phyloP scores from a whole-genome alignment of 805 yeast genomes.

The Brettanomyces custersianus region DNA sequence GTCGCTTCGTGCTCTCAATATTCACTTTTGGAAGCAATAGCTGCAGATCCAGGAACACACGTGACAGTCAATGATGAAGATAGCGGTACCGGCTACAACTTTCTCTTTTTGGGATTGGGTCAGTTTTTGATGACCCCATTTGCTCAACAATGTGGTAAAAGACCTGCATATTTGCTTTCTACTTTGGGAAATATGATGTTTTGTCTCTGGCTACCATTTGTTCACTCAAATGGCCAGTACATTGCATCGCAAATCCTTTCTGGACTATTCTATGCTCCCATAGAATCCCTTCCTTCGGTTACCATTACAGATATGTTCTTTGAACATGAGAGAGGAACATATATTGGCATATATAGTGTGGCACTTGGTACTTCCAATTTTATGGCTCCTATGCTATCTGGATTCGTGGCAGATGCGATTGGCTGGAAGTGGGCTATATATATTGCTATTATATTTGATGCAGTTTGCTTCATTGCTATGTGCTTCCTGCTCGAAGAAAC shows the following conservation, averaged over 20 bases:
- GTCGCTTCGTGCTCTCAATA: slow-evolving; percentile 14
- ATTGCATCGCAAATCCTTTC: slow-evolving; percentile 22
- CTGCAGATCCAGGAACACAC: slow-evolving; percentile 19
- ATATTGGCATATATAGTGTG: slow-evolving; percentile 29
- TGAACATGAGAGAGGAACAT: slow-evolving; percentile 31
- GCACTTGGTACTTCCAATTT: slow-evolving; percentile 35
- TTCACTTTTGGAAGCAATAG: slow-evolving; percentile 17
- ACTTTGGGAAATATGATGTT: slow-evolving; percentile 21
- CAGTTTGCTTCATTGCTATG: slow-evolving; percentile 23
- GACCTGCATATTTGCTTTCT: slow-evolving; percentile 19
- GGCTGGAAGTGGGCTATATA: slow-evolving; percentile 35
- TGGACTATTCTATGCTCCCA: slow-evolving; percentile 8
- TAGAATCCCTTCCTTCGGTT: slow-evolving; percentile 34
- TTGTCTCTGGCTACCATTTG: slow-evolving; percentile 27
- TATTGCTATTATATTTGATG: slow-evolving; percentile 28
- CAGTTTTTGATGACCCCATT: slow-evolving; percentile 43
- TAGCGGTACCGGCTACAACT: slow-evolving; percentile 29
- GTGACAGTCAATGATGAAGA: slow-evolving; percentile 25
- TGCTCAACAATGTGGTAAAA: slow-evolving; percentile 22
- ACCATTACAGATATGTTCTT: slow-evolving; percentile 32
- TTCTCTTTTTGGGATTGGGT: slow-evolving; percentile 34
- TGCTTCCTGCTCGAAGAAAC: slow-evolving; percentile 37
- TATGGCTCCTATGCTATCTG: slow-evolving; percentile 36
- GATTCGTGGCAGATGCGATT: slow-evolving; percentile 28
- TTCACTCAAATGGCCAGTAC: slow-evolving; percentile 21